Percentiles rank a stretch among this genome's conserved stretches.
These are phyloP conservation scores for Pezicula radicicola DNA, from an alignment of 2,329 filamentous ascomycete species.

Conservation along the genomic window DNA sequence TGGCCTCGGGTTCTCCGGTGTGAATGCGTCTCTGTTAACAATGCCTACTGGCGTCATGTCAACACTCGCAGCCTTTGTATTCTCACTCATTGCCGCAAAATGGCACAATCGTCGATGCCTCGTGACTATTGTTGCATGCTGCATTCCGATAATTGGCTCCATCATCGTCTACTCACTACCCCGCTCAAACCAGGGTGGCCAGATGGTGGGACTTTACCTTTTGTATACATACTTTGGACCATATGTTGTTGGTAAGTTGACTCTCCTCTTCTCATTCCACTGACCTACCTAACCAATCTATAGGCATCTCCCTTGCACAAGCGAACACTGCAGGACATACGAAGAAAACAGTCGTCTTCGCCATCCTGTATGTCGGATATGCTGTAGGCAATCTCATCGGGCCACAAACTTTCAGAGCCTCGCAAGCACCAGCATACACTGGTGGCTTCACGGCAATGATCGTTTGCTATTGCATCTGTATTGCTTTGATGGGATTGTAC, in stretches of 20 bases:
- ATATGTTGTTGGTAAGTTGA: slow-evolving; percentile 22
- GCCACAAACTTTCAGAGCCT: slow-evolving; percentile 49
- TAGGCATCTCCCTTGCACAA: slow-evolving; percentile 28
- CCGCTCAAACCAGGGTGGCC: slow-evolving; percentile 31
- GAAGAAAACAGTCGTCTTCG: slow-evolving; percentile 45
- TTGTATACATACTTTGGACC: slow-evolving; percentile 37
- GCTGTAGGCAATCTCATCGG: slow-evolving; percentile 54
- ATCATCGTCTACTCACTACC: slow-evolving; percentile 27
- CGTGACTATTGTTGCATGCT: slow-evolving; percentile 27
- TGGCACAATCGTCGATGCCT: slow-evolving; percentile 27
- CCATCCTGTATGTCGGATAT: slow-evolving; percentile 44
- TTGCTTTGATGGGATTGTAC: slow-evolving; percentile 9
- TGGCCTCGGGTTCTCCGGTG: slow-evolving; percentile 29
- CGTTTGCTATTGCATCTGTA: slow-evolving; percentile 38
- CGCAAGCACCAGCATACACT: slow-evolving; percentile 45
- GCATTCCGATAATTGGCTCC: slow-evolving; percentile 28
- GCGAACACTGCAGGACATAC: slow-evolving; percentile 47
- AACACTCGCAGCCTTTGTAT: slow-evolving; percentile 27
- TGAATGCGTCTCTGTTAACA: slow-evolving; percentile 38
- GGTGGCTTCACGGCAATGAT: slow-evolving; percentile 48
- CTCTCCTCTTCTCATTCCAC: background rate
- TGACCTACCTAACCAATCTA: background rate
- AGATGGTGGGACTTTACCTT: slow-evolving; percentile 37
- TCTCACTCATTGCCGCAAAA: slow-evolving; percentile 28
- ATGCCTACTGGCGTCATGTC: slow-evolving; percentile 56